phyloP scores from a whole-genome alignment of 1,284 basidiomycete genomes.

The Austroboletus novae-zelandiae region DNA sequence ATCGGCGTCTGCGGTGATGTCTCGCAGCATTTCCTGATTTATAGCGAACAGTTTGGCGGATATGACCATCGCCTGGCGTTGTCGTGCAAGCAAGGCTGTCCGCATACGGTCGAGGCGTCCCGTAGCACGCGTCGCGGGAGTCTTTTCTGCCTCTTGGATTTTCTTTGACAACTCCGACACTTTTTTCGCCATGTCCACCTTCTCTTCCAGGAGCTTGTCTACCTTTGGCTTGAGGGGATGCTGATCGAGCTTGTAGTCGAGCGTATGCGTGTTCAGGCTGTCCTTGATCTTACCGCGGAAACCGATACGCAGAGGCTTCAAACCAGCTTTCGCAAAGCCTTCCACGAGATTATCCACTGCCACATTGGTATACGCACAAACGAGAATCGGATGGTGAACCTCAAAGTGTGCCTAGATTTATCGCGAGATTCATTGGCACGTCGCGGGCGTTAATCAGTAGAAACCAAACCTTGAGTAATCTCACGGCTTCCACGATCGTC shows the following conservation, averaged over 20 bases:
- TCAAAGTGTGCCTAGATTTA: conserved; percentile 64
- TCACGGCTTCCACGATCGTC: conserved; percentile 85
- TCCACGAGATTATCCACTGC: conserved; percentile 93
- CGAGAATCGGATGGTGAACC: conserved; percentile 80
- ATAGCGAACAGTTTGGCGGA: conserved; percentile 46
- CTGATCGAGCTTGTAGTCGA: conserved; percentile 63
- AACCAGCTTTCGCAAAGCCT: conserved; percentile 58
- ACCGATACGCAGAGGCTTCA: conserved; percentile 80
- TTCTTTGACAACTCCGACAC: conserved; percentile 27
- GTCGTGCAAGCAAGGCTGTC: conserved; percentile 34
- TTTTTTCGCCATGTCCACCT: conserved; percentile 30
- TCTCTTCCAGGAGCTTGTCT: conserved; percentile 37
- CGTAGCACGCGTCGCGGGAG: conserved; percentile 18
- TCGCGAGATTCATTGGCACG: not conserved
- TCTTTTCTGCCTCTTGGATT: conserved; percentile 24
- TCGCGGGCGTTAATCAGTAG: not conserved
- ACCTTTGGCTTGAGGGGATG: conserved; percentile 57
- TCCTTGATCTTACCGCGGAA: conserved; percentile 60
- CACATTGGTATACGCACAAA: conserved; percentile 92
- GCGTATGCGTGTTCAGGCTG: conserved; percentile 56
- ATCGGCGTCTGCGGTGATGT: conserved; percentile 66
- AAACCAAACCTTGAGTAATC: conserved; percentile 69
- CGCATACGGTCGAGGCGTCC: conserved; percentile 41
- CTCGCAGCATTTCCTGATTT: conserved; percentile 53
- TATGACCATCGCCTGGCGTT: conserved; percentile 35